Percentiles rank a stretch among this genome's conserved stretches.
These are phyloP conservation scores for Leccinum griseonigrum DNA, from an alignment of 1,284 basidiomycete species.

Conservation along the genomic window DNA sequence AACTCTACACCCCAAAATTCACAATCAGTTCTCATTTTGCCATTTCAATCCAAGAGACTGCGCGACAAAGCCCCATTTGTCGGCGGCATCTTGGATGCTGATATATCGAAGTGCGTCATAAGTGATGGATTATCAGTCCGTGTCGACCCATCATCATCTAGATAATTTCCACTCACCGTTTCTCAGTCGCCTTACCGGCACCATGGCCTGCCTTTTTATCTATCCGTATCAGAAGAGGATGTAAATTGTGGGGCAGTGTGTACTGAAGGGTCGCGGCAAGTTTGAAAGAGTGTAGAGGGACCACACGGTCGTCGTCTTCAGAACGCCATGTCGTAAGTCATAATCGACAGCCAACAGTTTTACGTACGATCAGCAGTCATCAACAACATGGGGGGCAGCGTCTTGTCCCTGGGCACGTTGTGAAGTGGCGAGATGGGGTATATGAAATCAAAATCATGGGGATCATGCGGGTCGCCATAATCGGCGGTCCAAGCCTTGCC, in stretches of 20 bases:
- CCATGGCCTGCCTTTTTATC: constrained; percentile 82
- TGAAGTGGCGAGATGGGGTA: constrained; percentile 76
- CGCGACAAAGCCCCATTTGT: constrained; percentile 74
- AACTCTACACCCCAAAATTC: not conserved
- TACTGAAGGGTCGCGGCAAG: constrained; percentile 73
- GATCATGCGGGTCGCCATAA: constrained; percentile 76
- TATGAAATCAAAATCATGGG: constrained; percentile 82
- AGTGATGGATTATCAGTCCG: constrained; percentile 10
- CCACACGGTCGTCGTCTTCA: constrained; percentile 78
- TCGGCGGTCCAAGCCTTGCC: constrained; percentile 80
- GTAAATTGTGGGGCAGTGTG: constrained; percentile 54
- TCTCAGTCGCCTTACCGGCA: constrained; percentile 74
- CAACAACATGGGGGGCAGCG: constrained; percentile 66
- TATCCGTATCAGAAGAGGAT: constrained; percentile 73
- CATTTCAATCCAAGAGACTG: constrained; percentile 58
- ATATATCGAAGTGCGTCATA: constrained; percentile 1
- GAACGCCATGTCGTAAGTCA: constrained; percentile 5
- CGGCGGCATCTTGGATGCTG: constrained; percentile 73
- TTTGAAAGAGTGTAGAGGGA: constrained; percentile 82
- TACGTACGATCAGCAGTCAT: constrained; percentile 76
- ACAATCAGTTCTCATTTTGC: constrained; percentile 22
- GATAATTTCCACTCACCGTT: constrained; percentile 44
- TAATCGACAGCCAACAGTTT: not conserved
- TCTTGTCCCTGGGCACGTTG: constrained; percentile 60
- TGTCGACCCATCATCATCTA: not conserved